phyloP scores from a whole-genome alignment of 805 yeast species.

The Metschnikowia sp. region DNA sequence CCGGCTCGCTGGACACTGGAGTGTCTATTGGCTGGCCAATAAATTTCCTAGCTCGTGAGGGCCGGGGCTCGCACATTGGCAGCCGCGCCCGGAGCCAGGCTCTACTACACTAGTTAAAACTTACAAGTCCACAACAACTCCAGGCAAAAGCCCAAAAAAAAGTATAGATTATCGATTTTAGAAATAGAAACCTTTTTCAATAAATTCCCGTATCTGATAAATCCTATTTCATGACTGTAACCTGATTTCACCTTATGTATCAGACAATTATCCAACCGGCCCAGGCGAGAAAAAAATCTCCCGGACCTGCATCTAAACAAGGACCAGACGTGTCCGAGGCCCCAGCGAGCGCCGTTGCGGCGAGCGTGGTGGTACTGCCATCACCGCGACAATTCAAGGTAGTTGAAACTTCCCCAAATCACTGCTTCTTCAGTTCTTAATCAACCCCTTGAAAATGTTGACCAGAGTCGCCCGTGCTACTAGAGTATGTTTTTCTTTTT shows the following conservation, averaged over 20 bases:
- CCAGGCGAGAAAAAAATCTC: no score
- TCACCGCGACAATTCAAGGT: constrained; percentile 7
- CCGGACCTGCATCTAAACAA: constrained; percentile 13
- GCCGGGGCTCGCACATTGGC: constrained; percentile 6
- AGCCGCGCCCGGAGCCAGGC: no score
- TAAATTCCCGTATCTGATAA: no score
- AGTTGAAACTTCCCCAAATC: no score
- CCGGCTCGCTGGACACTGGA: background rate
- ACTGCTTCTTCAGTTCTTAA: constrained; percentile 7
- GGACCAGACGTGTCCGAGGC: constrained; percentile 24
- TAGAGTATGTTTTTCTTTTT: constrained; percentile 33
- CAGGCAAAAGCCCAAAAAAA: no score
- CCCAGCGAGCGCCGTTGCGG: constrained; percentile 8
- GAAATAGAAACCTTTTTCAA: no score
- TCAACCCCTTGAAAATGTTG: constrained; percentile 27
- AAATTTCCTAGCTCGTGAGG: background rate
- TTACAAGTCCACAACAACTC: no score
- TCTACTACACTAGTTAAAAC: no score
- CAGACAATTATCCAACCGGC: background rate
- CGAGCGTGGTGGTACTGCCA: constrained; percentile 3
- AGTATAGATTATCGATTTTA: no score
- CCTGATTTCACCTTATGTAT: background rate
- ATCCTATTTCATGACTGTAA: background rate
- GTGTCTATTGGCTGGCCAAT: constrained; percentile 4
- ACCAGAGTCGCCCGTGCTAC: constrained; percentile 43